Percentiles rank a stretch among this genome's conserved stretches.
phyloP scores from a whole-genome alignment of 768 basidiomycete genomes.

The Suillus americanus region DNA sequence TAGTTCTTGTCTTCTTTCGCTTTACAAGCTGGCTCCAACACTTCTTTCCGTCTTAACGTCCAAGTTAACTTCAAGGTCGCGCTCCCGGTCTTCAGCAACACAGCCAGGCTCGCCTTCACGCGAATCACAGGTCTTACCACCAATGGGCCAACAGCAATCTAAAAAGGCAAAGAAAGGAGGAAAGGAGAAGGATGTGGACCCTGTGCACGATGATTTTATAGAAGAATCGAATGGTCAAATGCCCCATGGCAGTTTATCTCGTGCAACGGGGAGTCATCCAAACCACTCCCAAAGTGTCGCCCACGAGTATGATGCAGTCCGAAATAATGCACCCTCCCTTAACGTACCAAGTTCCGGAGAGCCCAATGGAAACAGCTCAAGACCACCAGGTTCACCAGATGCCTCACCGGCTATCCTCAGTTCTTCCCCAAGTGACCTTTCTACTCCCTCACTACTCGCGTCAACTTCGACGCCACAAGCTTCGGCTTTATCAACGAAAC shows the following conservation, averaged over 20 bases:
- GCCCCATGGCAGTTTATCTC: constrained; percentile 44
- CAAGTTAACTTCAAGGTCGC: constrained; percentile 61
- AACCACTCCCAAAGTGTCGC: constrained; percentile 41
- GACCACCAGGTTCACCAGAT: constrained; percentile 29
- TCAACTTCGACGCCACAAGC: constrained; percentile 12
- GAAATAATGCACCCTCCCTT: constrained; percentile 33
- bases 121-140: constrained; percentile 40
- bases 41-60: constrained; percentile 75
- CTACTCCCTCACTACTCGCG: constrained; percentile 39
- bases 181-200: constrained; percentile 65
- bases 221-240: constrained; percentile 39
- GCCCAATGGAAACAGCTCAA: constrained; percentile 42
- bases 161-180: constrained; percentile 73
- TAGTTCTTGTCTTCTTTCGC: constrained; percentile 3
- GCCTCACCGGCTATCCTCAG: constrained; percentile 38
- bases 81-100: constrained; percentile 73
- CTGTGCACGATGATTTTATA: constrained; percentile 38
- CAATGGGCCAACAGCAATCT: constrained; percentile 84
- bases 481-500: constrained; percentile 30
- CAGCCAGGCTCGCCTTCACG: constrained; percentile 50
- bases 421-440: constrained; percentile 38
- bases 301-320: constrained; percentile 33
- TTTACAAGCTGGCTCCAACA: constrained; percentile 75
- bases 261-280: constrained; percentile 38
- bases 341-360: constrained; percentile 33